Conservation (phyloP, 306 rosid species). For the Lupinus albus region DNA sequence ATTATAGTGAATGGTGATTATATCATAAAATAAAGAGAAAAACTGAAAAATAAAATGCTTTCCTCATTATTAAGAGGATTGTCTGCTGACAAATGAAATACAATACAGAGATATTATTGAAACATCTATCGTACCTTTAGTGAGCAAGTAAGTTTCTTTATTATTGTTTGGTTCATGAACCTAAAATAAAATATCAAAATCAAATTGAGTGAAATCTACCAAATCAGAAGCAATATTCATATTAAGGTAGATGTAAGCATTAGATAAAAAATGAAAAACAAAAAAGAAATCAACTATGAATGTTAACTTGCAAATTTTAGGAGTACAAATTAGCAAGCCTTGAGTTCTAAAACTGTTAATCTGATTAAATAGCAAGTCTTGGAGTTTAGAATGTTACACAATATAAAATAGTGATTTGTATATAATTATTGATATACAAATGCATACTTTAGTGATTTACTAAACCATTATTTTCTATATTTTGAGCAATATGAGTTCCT, state of each 20-base stretch:
- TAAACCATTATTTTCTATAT: background rate
- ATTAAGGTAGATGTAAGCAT: constrained; percentile 2
- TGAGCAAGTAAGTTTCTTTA: constrained; percentile 62
- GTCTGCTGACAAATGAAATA: constrained; percentile 4
- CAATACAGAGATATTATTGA: background rate
- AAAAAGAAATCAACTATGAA: background rate
- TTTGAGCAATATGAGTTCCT: background rate
- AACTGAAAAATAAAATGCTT: constrained; percentile 3
- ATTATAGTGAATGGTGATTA: background rate
- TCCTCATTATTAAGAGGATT: constrained; percentile 4
- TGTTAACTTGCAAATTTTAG: constrained; percentile 2
- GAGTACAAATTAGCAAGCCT: background rate
- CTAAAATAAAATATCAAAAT: constrained; percentile 39
- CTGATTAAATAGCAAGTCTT: background rate
- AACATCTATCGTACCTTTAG: constrained; percentile 63
- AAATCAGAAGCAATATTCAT: background rate
- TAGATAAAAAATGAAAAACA: background rate
- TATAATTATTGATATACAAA: background rate
- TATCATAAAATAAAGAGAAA: constrained; percentile 5
- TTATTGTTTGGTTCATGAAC: constrained; percentile 62
- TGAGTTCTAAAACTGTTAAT: background rate
- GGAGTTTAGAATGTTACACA: background rate
- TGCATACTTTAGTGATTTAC: background rate
- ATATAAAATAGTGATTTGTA: background rate
- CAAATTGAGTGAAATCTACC: background rate